Conservation (phyloP, 257 asterid species). For the Misopates orontium region DNA sequence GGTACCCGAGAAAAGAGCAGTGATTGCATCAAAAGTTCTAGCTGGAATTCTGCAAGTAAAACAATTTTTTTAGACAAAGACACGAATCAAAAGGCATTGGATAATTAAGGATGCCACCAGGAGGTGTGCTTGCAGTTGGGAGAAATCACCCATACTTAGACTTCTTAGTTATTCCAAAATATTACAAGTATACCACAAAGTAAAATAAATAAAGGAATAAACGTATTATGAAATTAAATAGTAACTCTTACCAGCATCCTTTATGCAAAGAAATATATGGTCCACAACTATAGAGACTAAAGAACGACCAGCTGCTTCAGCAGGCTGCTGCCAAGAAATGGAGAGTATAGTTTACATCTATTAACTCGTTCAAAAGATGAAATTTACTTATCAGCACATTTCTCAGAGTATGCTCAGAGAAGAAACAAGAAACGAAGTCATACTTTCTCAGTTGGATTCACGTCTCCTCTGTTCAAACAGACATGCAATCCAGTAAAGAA, state of each 20-base stretch:
- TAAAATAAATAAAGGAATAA: too few species aligned
- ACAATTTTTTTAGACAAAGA: constrained; percentile 31
- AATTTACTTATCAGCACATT: constrained; percentile 17
- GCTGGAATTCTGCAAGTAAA: constrained; percentile 85
- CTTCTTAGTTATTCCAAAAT: background rate
- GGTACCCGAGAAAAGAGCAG: constrained; percentile 88
- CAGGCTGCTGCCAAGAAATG: constrained; percentile 62
- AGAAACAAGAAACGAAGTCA: constrained; percentile 25
- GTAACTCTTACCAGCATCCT: constrained; percentile 66
- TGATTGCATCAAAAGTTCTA: constrained; percentile 95
- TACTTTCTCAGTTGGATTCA: constrained; percentile 80
- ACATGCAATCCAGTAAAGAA: constrained; percentile 87
- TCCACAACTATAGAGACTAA: constrained; percentile 82
- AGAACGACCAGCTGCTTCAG: constrained; percentile 97
- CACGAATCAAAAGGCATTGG: constrained; percentile 10
- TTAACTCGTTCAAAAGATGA: constrained; percentile 17
- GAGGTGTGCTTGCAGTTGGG: constrained; percentile 3
- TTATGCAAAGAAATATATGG: constrained; percentile 91
- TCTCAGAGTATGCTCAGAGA: constrained; percentile 23
- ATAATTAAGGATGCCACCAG: constrained; percentile 6
- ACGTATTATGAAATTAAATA: too few species aligned
- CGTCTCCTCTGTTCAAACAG: constrained; percentile 95
- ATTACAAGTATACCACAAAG: background rate
- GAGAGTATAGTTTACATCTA: constrained; percentile 29
- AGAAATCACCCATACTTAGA: constrained; percentile 11